Conservation (phyloP, 805 yeast genomes). For the Zygosaccharomyces bisporus region DNA sequence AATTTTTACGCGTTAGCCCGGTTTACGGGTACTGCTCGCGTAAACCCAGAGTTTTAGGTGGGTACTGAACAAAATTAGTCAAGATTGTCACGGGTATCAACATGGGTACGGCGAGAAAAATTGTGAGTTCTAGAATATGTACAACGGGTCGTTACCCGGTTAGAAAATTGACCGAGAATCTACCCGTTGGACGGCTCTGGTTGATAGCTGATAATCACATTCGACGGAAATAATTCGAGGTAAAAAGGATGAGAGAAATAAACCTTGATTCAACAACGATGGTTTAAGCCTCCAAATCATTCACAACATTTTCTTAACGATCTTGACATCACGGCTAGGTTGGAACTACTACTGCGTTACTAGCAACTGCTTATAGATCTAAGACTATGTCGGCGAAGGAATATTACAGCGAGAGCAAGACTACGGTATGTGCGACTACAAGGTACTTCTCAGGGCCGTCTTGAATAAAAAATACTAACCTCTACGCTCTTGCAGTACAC, state of each 20-base stretch:
- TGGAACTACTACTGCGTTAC: not conserved
- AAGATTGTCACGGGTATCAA: no score
- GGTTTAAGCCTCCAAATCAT: not conserved
- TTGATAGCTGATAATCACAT: not conserved
- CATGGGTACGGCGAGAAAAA: no score
- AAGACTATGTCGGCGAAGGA: slow-evolving; percentile 30
- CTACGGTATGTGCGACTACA: slow-evolving; percentile 11
- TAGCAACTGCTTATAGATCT: not conserved
- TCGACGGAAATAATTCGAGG: not conserved
- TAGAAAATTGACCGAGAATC: no score
- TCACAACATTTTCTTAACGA: not conserved
- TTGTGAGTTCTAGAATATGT: no score
- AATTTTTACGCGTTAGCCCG: no score
- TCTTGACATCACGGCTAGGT: not conserved
- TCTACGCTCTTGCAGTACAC: slow-evolving; percentile 17
- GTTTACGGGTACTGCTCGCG: no score
- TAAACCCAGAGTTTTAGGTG: no score
- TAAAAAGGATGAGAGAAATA: not conserved
- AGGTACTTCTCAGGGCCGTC: not conserved
- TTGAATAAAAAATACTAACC: not conserved
- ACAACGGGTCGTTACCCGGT: no score
- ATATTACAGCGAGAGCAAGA: slow-evolving; percentile 21
- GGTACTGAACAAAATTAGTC: no score
- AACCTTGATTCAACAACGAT: not conserved
- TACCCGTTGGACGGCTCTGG: no score